phyloP scores from a whole-genome alignment of 148 eudicot genomes.

The Rhododendron simsii region DNA sequence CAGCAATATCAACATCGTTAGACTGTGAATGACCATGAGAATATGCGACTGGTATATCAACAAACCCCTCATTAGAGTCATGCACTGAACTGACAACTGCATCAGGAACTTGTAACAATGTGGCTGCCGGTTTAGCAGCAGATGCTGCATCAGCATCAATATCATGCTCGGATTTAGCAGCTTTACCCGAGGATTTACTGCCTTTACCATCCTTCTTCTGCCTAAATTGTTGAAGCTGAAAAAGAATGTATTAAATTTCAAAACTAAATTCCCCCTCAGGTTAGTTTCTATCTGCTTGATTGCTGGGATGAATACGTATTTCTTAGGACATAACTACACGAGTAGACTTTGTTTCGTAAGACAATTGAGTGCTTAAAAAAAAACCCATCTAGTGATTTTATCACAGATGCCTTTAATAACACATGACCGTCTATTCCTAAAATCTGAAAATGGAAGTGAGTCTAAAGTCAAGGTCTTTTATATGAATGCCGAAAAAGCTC shows the following conservation, averaged over 20 bases:
- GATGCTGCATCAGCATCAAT: conserved; percentile 23
- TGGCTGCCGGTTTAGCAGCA: conserved; percentile 16
- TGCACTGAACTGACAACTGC: conserved; percentile 16
- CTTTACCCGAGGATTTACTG: conserved; percentile 40
- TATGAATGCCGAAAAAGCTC: neutral
- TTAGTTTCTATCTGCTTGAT: neutral
- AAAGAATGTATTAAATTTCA: conserved; percentile 14
- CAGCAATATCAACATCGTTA: conserved; percentile 9
- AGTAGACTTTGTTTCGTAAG: neutral
- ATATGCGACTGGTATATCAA: conserved; percentile 19
- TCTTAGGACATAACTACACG: neutral
- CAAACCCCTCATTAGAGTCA: conserved; percentile 11
- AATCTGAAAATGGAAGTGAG: neutral
- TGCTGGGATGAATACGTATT: neutral
- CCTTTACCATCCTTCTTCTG: conserved; percentile 73
- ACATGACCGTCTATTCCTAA: neutral
- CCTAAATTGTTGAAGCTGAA: conserved; percentile 89
- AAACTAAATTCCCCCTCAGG: conserved; percentile 9
- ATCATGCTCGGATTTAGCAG: conserved; percentile 38
- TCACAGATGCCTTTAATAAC: neutral
- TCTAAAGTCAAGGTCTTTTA: neutral
- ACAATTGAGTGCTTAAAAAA: neutral
- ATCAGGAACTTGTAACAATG: conserved; percentile 26
- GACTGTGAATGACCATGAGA: conserved; percentile 19
- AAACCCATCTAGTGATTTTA: neutral